Conservation (phyloP, 805 yeast species). For the Nakazawaea laoshanensis region DNA sequence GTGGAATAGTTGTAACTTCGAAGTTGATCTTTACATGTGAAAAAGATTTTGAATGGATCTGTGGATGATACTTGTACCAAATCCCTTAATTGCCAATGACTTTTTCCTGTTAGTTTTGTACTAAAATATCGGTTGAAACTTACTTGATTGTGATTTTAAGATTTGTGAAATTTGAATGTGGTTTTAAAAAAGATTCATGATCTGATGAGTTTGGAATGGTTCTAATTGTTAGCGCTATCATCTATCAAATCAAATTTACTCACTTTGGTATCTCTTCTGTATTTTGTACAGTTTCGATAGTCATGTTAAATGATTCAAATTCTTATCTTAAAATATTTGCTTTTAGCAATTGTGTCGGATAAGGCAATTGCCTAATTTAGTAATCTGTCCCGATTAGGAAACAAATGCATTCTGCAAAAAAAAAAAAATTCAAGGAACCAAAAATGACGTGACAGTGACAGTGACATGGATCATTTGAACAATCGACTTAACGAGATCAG, state of each 20-base stretch:
- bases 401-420: neutral
- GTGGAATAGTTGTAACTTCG: slow-evolving; percentile 32
- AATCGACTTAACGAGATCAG: slow-evolving; percentile 8
- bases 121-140: slow-evolving; percentile 13
- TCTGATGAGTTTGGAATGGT: no score
- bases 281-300: no score
- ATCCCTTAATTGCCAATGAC: slow-evolving; percentile 81
- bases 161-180: slow-evolving; percentile 17
- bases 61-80: slow-evolving; percentile 45
- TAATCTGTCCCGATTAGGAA: neutral
- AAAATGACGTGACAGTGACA: no score
- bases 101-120: slow-evolving; percentile 17
- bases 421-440: neutral
- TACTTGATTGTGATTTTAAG: slow-evolving; percentile 27
- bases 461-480: slow-evolving; percentile 9
- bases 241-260: no score
- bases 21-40: slow-evolving; percentile 50
- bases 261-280: no score
- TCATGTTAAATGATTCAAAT: slow-evolving; percentile 3
- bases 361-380: no score
- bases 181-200: slow-evolving; percentile 6
- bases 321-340: no score
- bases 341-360: no score
- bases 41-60: slow-evolving; percentile 37
- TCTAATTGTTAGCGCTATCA: no score